phyloP scores from a whole-genome alignment of 2,329 filamentous ascomycete species.

The Drechslera avenae region DNA sequence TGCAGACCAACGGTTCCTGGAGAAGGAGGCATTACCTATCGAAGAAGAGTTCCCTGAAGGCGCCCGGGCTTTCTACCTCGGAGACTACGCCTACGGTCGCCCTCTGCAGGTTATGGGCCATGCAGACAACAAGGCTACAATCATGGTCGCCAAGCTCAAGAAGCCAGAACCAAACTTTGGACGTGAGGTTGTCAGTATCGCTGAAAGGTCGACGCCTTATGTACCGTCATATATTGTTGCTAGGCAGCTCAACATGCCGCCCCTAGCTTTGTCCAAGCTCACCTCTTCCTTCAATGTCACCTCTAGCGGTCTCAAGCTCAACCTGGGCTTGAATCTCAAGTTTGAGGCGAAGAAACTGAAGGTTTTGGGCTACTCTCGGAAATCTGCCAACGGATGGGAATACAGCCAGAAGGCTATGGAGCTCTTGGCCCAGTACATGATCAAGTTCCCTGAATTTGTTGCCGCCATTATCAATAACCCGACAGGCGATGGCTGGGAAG shows the following conservation, averaged over 20 bases:
- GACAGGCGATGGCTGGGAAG: slow-evolving; percentile 79
- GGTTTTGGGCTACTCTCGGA: slow-evolving; percentile 92
- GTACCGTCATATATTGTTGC: slow-evolving; percentile 89
- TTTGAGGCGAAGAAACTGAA: slow-evolving; percentile 96
- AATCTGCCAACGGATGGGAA: slow-evolving; percentile 87
- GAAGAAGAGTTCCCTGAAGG: slow-evolving; percentile 88
- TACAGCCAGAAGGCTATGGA: slow-evolving; percentile 85
- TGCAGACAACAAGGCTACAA: slow-evolving; percentile 73
- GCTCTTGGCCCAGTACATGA: slow-evolving; percentile 87
- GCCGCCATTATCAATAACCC: slow-evolving; percentile 84
- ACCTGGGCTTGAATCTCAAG: slow-evolving; percentile 93
- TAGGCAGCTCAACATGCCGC: slow-evolving; percentile 77
- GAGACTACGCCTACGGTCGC: slow-evolving; percentile 89
- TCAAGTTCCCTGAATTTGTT: slow-evolving; percentile 93
- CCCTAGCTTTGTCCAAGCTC: slow-evolving; percentile 90
- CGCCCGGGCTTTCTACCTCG: slow-evolving; percentile 88
- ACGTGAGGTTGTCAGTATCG: slow-evolving; percentile 70
- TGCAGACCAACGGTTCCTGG: slow-evolving; percentile 90
- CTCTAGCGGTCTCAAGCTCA: slow-evolving; percentile 80
- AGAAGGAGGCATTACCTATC: slow-evolving; percentile 83
- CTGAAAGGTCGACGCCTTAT: slow-evolving; percentile 75
- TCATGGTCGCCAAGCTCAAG: slow-evolving; percentile 75
- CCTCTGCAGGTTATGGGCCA: slow-evolving; percentile 84
- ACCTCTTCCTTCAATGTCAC: slow-evolving; percentile 91
- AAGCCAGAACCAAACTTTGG: slow-evolving; percentile 82